Conservation (phyloP, 441 rosid genomes). For the Euphorbia celastroides region DNA sequence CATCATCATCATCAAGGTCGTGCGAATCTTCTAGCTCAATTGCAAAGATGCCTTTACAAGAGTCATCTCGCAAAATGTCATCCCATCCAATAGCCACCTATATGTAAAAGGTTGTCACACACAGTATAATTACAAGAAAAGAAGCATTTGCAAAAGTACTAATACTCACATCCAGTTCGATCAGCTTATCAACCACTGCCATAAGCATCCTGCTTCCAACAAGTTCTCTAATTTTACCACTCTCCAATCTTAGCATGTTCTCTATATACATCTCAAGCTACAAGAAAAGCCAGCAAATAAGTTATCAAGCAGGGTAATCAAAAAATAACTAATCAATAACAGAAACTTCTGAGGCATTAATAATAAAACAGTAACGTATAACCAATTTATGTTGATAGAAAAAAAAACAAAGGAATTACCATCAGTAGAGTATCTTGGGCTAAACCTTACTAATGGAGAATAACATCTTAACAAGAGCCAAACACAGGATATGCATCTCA, state of each 20-base stretch:
- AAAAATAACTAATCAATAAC: no score
- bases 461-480: neutral
- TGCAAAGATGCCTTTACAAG: conserved; percentile 65
- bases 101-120: neutral
- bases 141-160: neutral
- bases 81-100: conserved; percentile 77
- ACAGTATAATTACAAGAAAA: neutral
- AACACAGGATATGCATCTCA: neutral
- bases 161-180: conserved; percentile 75
- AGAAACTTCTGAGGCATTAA: no score
- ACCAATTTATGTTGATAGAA: neutral
- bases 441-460: neutral
- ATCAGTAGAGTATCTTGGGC: neutral
- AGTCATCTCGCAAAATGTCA: conserved; percentile 59
- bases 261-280: conserved; percentile 20
- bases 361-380: no score
- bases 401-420: neutral
- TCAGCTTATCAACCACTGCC: conserved; percentile 59
- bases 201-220: conserved; percentile 59
- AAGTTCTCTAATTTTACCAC: conserved; percentile 58
- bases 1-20: conserved; percentile 32
- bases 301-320: no score
- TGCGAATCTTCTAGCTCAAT: conserved; percentile 63
- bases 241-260: conserved; percentile 71
- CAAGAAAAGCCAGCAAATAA: no score